These are phyloP conservation scores for Pneumocystis oryctolagi DNA, from an alignment of 1,139 yeast species.

Conservation along the genomic window DNA sequence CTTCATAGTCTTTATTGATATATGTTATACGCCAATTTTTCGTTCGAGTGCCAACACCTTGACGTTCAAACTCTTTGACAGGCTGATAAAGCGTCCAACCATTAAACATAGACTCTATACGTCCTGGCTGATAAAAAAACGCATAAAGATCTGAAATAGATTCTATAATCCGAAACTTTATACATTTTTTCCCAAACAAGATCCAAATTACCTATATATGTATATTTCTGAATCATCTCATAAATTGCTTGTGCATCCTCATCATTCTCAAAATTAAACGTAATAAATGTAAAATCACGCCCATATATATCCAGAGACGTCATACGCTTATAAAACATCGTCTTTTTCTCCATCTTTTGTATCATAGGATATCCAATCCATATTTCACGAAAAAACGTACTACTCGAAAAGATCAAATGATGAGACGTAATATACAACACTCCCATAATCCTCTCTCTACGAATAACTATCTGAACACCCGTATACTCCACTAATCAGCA, in stretches of 20 bases:
- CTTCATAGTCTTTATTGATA: conserved; percentile 46
- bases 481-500: not conserved
- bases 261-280: conserved; percentile 56
- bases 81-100: conserved; percentile 68
- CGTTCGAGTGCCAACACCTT: conserved; percentile 25
- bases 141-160: conserved; percentile 38
- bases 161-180: conserved; percentile 26
- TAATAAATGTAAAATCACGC: conserved; percentile 73
- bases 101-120: conserved; percentile 36
- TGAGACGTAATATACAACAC: conserved; percentile 65
- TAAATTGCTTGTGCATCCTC: conserved; percentile 53
- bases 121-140: conserved; percentile 46
- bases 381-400: conserved; percentile 37
- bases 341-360: conserved; percentile 44
- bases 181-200: conserved; percentile 24
- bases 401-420: conserved; percentile 54
- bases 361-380: conserved; percentile 92
- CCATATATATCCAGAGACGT: conserved; percentile 57
- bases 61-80: conserved; percentile 46
- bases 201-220: conserved; percentile 31
- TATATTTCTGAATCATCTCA: conserved; percentile 51
- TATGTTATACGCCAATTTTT: conserved; percentile 53
- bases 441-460: conserved; percentile 55
- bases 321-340: conserved; percentile 26
- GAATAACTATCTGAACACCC: conserved; percentile 47